phyloP scores from a whole-genome alignment of 2,329 filamentous ascomycete species.

The Arthrinium phaeospermum region DNA sequence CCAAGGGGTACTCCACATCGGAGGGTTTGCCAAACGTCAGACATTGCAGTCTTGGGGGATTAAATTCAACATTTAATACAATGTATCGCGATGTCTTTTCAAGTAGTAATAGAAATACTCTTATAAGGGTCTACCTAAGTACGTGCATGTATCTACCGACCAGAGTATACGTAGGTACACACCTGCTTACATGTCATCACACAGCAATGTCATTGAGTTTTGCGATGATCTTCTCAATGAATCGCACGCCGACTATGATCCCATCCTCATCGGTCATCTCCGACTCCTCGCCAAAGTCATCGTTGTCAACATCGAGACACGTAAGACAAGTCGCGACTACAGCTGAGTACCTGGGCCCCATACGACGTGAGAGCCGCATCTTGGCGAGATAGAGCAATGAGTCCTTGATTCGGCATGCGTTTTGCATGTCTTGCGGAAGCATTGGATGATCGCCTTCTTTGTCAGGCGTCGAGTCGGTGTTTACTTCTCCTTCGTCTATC shows the following conservation, averaged over 20 bases:
- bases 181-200: too few species aligned
- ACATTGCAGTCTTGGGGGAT: too few species aligned
- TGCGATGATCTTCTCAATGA: slow-evolving; percentile 35
- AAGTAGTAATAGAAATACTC: too few species aligned
- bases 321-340: slow-evolving; percentile 40
- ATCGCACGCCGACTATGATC: slow-evolving; percentile 32
- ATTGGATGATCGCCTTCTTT: too few species aligned
- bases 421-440: neutral
- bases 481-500: neutral
- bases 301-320: slow-evolving; percentile 38
- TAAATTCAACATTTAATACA: too few species aligned
- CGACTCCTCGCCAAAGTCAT: slow-evolving; percentile 35
- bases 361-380: slow-evolving; percentile 26
- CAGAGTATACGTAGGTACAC: too few species aligned
- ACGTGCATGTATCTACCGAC: too few species aligned
- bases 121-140: too few species aligned
- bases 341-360: slow-evolving; percentile 35
- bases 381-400: neutral
- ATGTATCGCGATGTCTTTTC: too few species aligned
- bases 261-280: slow-evolving; percentile 38
- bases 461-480: too few species aligned
- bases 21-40: too few species aligned
- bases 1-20: too few species aligned
- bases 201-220: slow-evolving; percentile 10
- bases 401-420: neutral